Conservation (phyloP, 1,139 yeast genomes). For the Kodamaea derodonti region DNA sequence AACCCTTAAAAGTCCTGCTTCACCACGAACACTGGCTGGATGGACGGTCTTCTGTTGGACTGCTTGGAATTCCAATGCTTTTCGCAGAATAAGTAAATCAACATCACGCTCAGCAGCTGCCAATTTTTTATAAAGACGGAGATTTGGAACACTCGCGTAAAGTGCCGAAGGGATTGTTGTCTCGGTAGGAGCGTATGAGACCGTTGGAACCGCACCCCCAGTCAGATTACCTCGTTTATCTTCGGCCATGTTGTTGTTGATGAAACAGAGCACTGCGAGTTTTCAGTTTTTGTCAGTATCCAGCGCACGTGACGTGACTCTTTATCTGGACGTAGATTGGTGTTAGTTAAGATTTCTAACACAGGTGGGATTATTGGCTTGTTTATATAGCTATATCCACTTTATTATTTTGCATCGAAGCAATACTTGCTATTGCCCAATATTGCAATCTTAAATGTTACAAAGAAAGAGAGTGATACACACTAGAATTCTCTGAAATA, state of each 20-base stretch:
- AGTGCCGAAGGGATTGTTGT: slow-evolving; percentile 60
- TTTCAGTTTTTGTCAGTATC: no score
- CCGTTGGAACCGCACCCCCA: slow-evolving; percentile 34
- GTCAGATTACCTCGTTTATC: slow-evolving; percentile 18
- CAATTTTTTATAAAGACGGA: slow-evolving; percentile 63
- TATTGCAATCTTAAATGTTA: no score
- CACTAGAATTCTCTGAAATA: no score
- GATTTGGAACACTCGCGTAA: slow-evolving; percentile 66
- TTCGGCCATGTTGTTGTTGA: slow-evolving; percentile 2
- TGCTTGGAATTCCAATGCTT: slow-evolving; percentile 83
- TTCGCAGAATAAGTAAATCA: slow-evolving; percentile 78
- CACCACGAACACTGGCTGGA: slow-evolving; percentile 41
- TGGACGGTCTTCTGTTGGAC: slow-evolving; percentile 48
- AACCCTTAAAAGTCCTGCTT: slow-evolving; percentile 62
- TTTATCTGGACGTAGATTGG: no score
- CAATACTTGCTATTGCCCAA: no score
- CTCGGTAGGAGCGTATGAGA: slow-evolving; percentile 66
- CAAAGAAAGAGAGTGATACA: no score
- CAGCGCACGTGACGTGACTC: no score
- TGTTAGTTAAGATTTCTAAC: no score
- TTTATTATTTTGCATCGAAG: no score
- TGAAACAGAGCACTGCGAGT: no score
- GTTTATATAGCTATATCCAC: no score
- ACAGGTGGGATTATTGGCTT: no score
- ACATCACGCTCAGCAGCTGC: slow-evolving; percentile 75